Base-by-base conservation (phyloP, 2,329 filamentous ascomycete species). In the Catunica adiposa region DNA sequence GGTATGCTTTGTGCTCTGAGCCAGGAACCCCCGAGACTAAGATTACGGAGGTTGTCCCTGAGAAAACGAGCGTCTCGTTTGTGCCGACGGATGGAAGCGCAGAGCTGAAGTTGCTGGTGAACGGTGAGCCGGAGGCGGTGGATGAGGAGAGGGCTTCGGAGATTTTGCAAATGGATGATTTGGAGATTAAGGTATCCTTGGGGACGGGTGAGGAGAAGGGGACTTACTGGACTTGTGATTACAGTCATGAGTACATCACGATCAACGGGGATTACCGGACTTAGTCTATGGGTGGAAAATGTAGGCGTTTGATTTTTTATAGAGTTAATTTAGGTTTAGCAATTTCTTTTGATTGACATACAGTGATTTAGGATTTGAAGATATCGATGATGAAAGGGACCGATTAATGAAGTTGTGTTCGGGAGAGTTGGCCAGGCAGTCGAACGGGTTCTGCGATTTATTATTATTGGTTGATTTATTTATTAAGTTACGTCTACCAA, bases 151-250 rank as follows among this genome's bases (percentile, higher is more conserved):
- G 86, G 17, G 87, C 87, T 14, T 82, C 81, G 26, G 77, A 89
- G 72, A 89, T 94, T 55, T 68, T 94, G 53, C 80, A 86, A 62
- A 77, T 79, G 61, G 85, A 89, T 65, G 83, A 92, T 64, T 67
- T 92, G 60, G 84, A 90, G 69, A 89, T 94, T 59, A 66, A 85
- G 38, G 84, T 94, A 3, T 75, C 75, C 57, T 66, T 94, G 55
- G 85, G 84, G 25, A 84, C 83, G 48, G 82, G 80, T 42, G 71
- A 76, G 34, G 75, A 82, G 64, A 78, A 83, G 66, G 82, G 83
- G 1, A 79, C 81, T 3, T 86, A 87, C 66, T 92, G 85, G 81
- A 92, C 86, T 40, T 92, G 87, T 65, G 87, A 94, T 66, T 87
- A 89, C 62, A 88, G 83, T 65, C 85, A 89, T 64, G 85, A 89